A percentile compares a stretch with the other conserved stretches of the same genome.
These are phyloP conservation scores for Macrolepiota fuliginosa DNA, from an alignment of 768 basidiomycete species.

Conservation along the genomic window DNA sequence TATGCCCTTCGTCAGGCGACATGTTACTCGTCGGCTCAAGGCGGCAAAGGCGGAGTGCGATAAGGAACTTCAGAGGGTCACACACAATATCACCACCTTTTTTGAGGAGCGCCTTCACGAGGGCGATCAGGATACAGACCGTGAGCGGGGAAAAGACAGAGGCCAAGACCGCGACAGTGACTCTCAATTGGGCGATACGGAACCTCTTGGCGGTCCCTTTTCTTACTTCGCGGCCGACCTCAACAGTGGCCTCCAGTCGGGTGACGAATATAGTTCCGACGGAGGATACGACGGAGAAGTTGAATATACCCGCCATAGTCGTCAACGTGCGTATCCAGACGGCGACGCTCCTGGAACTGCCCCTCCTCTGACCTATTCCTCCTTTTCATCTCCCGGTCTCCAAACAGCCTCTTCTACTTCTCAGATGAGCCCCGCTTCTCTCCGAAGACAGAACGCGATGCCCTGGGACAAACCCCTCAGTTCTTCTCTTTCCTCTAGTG, in stretches of 20 bases:
- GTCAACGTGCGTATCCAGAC: slow-evolving; percentile 72
- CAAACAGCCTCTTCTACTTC: slow-evolving; percentile 66
- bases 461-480: slow-evolving; percentile 66
- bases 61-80: slow-evolving; percentile 92
- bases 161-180: slow-evolving; percentile 56
- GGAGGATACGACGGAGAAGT: slow-evolving; percentile 81
- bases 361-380: slow-evolving; percentile 50
- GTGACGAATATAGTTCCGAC: slow-evolving; percentile 71
- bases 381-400: slow-evolving; percentile 52
- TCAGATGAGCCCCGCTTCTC: slow-evolving; percentile 62
- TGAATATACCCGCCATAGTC: slow-evolving; percentile 62
- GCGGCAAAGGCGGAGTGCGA: slow-evolving; percentile 96
- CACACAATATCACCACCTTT: slow-evolving; percentile 90
- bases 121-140: slow-evolving; percentile 68
- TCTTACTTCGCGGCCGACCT: slow-evolving; percentile 56
- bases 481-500: slow-evolving; percentile 54
- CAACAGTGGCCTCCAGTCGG: slow-evolving; percentile 54
- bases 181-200: slow-evolving; percentile 52
- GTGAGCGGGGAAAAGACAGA: slow-evolving; percentile 50
- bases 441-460: slow-evolving; percentile 62
- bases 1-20: slow-evolving; percentile 90
- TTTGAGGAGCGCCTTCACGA: slow-evolving; percentile 90
- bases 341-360: slow-evolving; percentile 30
- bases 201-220: slow-evolving; percentile 60
- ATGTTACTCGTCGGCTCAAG: slow-evolving; percentile 90